phyloP scores from a whole-genome alignment of 2,329 filamentous ascomycete species.

The Cryphonectria carpinicola region DNA sequence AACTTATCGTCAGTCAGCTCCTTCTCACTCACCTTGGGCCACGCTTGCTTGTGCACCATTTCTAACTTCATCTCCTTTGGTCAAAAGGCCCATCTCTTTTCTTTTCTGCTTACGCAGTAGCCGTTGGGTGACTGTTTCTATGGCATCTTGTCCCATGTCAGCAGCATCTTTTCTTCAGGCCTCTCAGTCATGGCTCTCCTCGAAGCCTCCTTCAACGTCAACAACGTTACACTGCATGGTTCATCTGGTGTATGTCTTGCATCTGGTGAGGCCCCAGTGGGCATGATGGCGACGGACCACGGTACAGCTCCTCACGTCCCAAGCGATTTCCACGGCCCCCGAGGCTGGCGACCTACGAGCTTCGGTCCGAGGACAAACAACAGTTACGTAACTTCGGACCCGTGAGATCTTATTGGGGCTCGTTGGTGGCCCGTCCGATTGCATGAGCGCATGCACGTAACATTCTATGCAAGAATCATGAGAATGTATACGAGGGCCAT shows the following conservation, averaged over 20 bases:
- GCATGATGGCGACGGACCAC: neutral
- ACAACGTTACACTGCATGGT: too few species aligned
- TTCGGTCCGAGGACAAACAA: neutral
- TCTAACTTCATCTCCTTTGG: too few species aligned
- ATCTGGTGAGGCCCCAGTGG: neutral
- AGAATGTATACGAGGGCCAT: neutral
- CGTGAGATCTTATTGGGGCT: neutral
- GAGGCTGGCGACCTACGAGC: neutral
- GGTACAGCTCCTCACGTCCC: neutral
- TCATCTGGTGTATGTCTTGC: neutral
- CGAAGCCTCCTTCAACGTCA: too few species aligned
- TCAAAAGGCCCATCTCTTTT: too few species aligned
- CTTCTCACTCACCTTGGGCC: neutral
- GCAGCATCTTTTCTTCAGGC: too few species aligned
- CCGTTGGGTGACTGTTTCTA: too few species aligned
- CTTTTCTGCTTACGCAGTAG: too few species aligned
- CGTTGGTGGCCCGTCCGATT: neutral
- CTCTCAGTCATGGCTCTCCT: too few species aligned
- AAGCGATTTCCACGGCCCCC: neutral
- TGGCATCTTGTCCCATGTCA: too few species aligned
- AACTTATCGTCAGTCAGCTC: neutral
- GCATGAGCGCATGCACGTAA: neutral
- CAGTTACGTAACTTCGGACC: neutral
- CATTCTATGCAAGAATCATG: neutral
- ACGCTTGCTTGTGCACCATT: neutral